Conservation (phyloP, 306 rosid species). For the Lithocarpus polystachyus region DNA sequence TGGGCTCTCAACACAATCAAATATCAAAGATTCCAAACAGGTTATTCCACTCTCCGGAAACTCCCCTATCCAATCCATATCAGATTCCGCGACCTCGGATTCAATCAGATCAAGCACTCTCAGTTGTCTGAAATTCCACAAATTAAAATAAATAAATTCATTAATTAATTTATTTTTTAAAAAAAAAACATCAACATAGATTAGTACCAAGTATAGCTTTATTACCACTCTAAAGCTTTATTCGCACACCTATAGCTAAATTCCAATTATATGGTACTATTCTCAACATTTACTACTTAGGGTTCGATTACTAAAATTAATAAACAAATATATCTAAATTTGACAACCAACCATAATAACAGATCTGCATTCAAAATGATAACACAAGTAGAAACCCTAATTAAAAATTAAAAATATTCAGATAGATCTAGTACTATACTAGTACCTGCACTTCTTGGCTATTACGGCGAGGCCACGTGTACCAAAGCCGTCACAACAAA, state of each 20-base stretch:
- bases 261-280: too few relatives aligned
- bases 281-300: not conserved
- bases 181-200: not conserved
- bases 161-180: too few relatives aligned
- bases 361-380: not conserved
- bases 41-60: slow-evolving; percentile 60
- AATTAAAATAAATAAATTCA: not conserved
- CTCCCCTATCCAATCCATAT: slow-evolving; percentile 84
- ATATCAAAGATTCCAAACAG: slow-evolving; percentile 64
- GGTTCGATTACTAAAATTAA: not conserved
- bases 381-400: not conserved
- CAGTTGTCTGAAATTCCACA: slow-evolving; percentile 44
- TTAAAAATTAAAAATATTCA: not conserved
- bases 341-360: not conserved
- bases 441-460: slow-evolving; percentile 69
- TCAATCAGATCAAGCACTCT: slow-evolving; percentile 84
- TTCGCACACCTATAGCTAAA: too few relatives aligned
- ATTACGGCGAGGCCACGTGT: slow-evolving; percentile 65
- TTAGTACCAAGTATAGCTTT: too few relatives aligned
- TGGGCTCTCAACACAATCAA: slow-evolving; percentile 62
- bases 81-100: slow-evolving; percentile 54
- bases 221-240: too few relatives aligned
- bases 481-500: slow-evolving; percentile 78
- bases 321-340: not conserved
- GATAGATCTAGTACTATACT: not conserved